Evolutionary conservation across 495 filamentous ascomycete species (phyloP).

Genomic region (Talaromyces thailandensis): DNA sequence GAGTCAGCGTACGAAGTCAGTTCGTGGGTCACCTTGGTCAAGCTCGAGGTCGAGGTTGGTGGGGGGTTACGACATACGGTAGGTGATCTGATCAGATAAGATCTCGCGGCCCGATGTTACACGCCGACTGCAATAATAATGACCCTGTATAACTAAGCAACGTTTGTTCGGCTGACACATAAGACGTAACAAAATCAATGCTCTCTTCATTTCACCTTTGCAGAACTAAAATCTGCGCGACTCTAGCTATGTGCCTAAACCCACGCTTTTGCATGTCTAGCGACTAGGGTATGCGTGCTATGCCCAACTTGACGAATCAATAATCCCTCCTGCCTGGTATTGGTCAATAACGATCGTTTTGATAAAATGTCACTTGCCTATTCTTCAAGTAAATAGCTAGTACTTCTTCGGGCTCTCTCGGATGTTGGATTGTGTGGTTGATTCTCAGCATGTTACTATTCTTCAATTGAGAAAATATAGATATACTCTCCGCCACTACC

Average conservation of each 20-base stretch:
- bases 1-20: not conserved
- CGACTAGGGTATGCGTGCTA: not conserved
- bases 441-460: no score
- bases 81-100: constrained; percentile 7
- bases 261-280: not conserved
- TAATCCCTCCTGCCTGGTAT: no score
- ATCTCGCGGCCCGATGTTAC: not conserved
- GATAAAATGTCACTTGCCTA: no score
- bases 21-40: not conserved
- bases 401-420: no score
- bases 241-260: not conserved
- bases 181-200: not conserved
- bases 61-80: not conserved
- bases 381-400: no score
- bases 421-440: no score
- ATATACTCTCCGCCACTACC: no score
- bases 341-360: no score
- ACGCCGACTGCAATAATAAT: not conserved
- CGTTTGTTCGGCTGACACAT: not conserved
- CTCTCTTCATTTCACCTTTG: not conserved
- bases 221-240: not conserved
- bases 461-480: no score
- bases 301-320: no score
- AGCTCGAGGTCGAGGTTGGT: not conserved
- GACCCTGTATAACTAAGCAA: not conserved